A percentile compares a stretch with the other conserved stretches of the same genome.
phyloP scores from a whole-genome alignment of 179 eudicot genomes.

The Nepenthes alata region DNA sequence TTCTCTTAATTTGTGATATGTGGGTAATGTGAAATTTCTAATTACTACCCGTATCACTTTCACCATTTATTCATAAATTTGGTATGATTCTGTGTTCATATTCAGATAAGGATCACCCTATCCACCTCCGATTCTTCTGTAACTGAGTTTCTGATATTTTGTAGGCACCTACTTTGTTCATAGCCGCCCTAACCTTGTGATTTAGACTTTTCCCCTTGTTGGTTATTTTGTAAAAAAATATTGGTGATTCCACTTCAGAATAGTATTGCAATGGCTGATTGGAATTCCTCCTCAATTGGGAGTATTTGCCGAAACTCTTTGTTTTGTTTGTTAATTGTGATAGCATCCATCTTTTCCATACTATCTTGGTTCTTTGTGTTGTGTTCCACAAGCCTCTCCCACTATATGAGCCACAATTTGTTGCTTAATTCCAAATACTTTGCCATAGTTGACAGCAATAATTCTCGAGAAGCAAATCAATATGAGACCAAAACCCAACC shows the following conservation, averaged over 20 bases:
- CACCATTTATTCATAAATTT: no score
- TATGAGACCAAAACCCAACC: constrained; percentile 8
- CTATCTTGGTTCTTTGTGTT: constrained; percentile 59
- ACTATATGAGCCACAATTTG: constrained; percentile 15
- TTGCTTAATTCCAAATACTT: constrained; percentile 21
- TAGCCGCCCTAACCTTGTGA: not conserved
- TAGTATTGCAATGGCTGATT: constrained; percentile 41
- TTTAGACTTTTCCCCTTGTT: not conserved
- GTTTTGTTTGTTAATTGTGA: constrained; percentile 30
- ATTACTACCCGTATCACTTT: no score
- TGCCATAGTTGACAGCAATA: constrained; percentile 7
- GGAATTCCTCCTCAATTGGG: constrained; percentile 30
- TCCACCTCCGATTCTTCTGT: no score
- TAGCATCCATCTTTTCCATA: constrained; percentile 44
- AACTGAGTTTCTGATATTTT: no score
- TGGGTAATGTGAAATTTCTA: no score
- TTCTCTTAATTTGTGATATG: no score
- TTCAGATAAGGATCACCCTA: no score
- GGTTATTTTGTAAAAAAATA: not conserved
- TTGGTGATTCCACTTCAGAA: not conserved
- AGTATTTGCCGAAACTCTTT: constrained; percentile 31
- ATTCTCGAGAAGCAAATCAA: constrained; percentile 8
- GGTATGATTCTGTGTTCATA: no score
- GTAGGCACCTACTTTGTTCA: no score
- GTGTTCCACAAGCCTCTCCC: constrained; percentile 37